A percentile compares a stretch with the other conserved stretches of the same genome.
phyloP scores from a whole-genome alignment of 768 basidiomycete species.

The Rhizopogon rudus region DNA sequence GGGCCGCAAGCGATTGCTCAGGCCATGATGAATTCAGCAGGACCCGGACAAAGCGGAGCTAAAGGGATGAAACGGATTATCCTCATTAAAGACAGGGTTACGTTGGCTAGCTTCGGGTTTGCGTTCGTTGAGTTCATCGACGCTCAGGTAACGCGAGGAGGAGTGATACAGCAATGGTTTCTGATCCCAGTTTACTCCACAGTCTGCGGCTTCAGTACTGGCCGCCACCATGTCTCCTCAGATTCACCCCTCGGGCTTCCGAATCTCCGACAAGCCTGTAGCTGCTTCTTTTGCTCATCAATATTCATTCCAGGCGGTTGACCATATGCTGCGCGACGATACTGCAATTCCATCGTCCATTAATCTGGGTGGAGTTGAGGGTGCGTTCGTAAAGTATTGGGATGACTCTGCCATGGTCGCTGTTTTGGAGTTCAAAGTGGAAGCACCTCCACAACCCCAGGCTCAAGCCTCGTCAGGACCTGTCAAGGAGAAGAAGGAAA shows the following conservation, averaged over 20 bases:
- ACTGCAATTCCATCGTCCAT: slow-evolving; percentile 64
- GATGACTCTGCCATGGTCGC: slow-evolving; percentile 79
- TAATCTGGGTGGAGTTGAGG: slow-evolving; percentile 67
- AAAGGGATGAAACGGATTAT: slow-evolving; percentile 86
- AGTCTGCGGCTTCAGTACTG: slow-evolving; percentile 82
- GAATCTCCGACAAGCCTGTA: slow-evolving; percentile 84
- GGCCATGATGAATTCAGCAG: slow-evolving; percentile 79
- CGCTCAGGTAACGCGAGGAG: slow-evolving; percentile 49
- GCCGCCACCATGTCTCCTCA: slow-evolving; percentile 84
- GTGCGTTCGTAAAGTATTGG: slow-evolving; percentile 84
- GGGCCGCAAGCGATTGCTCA: slow-evolving; percentile 84
- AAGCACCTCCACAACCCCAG: slow-evolving; percentile 41
- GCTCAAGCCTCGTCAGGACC: slow-evolving; percentile 34
- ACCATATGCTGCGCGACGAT: slow-evolving; percentile 72
- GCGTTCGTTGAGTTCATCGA: slow-evolving; percentile 92
- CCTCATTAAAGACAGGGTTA: slow-evolving; percentile 84
- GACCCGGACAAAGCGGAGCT: slow-evolving; percentile 70
- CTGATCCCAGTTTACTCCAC: slow-evolving; percentile 9
- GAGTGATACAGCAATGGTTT: neutral
- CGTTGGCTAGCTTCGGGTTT: slow-evolving; percentile 88
- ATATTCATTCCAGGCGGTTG: slow-evolving; percentile 82
- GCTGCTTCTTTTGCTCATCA: slow-evolving; percentile 92
- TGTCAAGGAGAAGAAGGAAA: slow-evolving; percentile 57
- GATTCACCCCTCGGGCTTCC: slow-evolving; percentile 89
- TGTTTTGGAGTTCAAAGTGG: slow-evolving; percentile 75